A percentile compares a stretch with the other conserved stretches of the same genome.
These are phyloP conservation scores for Eucalyptus shirleyi DNA, from an alignment of 345 rosid genomes.

Conservation along the genomic window DNA sequence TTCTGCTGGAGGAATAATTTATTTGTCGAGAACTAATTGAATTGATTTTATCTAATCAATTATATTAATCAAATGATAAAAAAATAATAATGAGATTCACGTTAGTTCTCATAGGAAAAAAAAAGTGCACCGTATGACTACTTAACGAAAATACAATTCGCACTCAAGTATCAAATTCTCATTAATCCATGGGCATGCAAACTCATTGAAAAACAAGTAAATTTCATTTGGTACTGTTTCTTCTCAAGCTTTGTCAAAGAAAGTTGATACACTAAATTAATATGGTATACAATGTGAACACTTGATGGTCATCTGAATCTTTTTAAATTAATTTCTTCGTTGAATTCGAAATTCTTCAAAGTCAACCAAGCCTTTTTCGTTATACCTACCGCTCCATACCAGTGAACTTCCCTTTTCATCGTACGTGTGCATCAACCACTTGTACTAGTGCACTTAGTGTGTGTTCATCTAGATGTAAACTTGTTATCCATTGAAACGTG, in stretches of 20 bases:
- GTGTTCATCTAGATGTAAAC: neutral
- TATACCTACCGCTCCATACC: neutral
- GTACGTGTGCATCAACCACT: neutral
- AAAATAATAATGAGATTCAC: neutral
- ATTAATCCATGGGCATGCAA: neutral
- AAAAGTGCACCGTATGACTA: neutral
- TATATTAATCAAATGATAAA: neutral
- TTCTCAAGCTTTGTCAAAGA: neutral
- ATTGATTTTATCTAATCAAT: neutral
- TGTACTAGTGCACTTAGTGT: neutral
- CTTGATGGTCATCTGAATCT: neutral
- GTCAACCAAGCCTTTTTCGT: neutral
- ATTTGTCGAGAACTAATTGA: neutral
- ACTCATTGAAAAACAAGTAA: neutral
- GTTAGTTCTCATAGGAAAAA: neutral
- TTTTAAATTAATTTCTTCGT: neutral
- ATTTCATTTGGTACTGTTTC: neutral
- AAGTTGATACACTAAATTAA: neutral
- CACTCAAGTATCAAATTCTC: neutral
- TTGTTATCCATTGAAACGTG: neutral
- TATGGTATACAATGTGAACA: neutral
- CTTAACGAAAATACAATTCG: neutral
- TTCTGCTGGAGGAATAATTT: neutral
- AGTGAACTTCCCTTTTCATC: neutral
- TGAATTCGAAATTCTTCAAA: neutral